phyloP scores from a whole-genome alignment of 75 land plant genomes.

The Pinus tabuliformis region DNA sequence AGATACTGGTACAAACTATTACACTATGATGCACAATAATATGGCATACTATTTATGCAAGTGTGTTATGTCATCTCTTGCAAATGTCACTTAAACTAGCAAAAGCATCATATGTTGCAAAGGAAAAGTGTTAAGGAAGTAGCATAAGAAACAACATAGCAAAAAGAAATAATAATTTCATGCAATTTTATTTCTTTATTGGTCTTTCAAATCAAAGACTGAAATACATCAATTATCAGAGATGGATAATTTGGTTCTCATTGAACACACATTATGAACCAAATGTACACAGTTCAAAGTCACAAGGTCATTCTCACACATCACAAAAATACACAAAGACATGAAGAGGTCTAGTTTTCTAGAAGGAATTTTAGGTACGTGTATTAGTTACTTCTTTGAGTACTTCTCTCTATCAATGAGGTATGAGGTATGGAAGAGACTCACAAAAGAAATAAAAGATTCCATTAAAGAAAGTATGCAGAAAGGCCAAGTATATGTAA shows the following conservation, averaged over 20 bases:
- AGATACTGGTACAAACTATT: no score
- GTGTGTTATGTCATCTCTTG: no score
- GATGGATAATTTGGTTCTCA: slow-evolving; percentile 79
- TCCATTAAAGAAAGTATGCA: no score
- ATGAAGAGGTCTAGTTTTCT: neutral
- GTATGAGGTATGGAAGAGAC: slow-evolving; percentile 83
- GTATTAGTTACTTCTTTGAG: slow-evolving; percentile 74
- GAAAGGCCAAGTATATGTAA: no score
- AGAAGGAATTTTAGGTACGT: slow-evolving; percentile 24
- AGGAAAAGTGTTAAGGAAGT: no score
- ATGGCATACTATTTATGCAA: no score
- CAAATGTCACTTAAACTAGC: no score
- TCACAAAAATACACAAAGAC: neutral
- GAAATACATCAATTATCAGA: slow-evolving; percentile 83
- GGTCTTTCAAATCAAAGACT: slow-evolving; percentile 40
- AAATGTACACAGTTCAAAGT: neutral
- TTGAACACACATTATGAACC: slow-evolving; percentile 65
- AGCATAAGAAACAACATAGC: no score
- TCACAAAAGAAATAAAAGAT: slow-evolving; percentile 5
- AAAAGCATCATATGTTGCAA: no score
- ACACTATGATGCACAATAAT: no score
- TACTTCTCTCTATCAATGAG: slow-evolving; percentile 78
- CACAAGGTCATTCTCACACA: neutral
- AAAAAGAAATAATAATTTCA: no score
- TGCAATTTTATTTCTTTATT: no score